Evolutionary conservation across 495 filamentous ascomycete species (phyloP), one percentile per base, ranked within the genome.

Genomic region (Viridothelium virens): DNA sequence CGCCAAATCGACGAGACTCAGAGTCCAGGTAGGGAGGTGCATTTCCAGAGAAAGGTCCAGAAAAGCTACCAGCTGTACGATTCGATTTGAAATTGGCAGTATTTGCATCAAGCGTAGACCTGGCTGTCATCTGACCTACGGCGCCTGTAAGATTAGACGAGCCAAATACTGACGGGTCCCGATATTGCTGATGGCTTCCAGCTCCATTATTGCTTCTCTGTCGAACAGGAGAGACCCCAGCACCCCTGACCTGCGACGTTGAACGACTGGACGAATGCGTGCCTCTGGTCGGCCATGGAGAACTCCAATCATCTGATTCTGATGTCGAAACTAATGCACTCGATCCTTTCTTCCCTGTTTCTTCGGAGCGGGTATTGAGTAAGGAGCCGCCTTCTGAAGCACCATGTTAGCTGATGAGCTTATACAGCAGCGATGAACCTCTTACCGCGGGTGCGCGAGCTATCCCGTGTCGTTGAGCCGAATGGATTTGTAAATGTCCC

Each of bases 261-360:
- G 53, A 59, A 14, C 53, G 53, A 18, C 53, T 59, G 33, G 53
- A 34, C 36, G 53, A 59, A 31, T 59, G 53, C 3, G 53, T 59
- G 14, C 36, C 53, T 36, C 53, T 33, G 31, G 11, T 59, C 31
- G 53, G 5, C 53, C 53, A 59, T 10, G 53, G 53, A 3, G 53
- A 4, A 9, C 6, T 18, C 53, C 53, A 59, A 59, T 59, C 53
- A 31, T 59, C 53, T 10, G 53, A 59, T 59, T 59, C 53, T 3
- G 53, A 59, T 3, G 53, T 34, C 5, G 53, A 59, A 36, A 59
- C 53, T 14, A 59, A 59, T 34, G 53, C 53, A 36, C 53, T 31
- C 7, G 53, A 59, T 9, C 53, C 53, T 36, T 9, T 36, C 31
- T 36, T 59, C 25, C 53, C 31, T 59, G 31, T 3, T 18, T 59